Base-by-base conservation (phyloP, 1,284 basidiomycete genomes). In the Mycena sp. region DNA sequence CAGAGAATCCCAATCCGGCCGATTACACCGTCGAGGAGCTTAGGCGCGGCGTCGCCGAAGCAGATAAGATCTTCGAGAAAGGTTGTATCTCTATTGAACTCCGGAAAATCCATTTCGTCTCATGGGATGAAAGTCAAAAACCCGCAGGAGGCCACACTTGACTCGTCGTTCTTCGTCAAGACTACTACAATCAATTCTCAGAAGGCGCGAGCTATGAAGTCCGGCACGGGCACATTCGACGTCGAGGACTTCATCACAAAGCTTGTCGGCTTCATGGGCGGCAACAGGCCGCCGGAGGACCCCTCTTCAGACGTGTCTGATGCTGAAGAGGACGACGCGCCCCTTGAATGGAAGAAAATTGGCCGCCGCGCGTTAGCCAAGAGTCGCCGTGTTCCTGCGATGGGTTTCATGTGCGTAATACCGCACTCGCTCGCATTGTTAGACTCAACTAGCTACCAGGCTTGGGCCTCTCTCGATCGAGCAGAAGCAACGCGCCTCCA, bases 131-230 rank as follows among this genome's bases (percentile, higher is more conserved):
- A n/a, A 94, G 92, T 94, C 53, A 89, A 87, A 72, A 88, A 86
- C 7, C 88, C 92, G 0, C 87, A 88, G 55, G 92, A 94, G 71
- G 93, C 93, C 4, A 90, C 88, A 1, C 82, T 94, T 6, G 92
- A 94, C 74, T 92, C 92, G 0, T 80, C 82, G n/a, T 81, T 93
- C 44, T 84, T 94, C 14, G 74, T 91, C 1, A 85, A 84, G 71
- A 86, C 89, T 17, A 89, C 92, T 6, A 86, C 83, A 59, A 83
- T 89, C 69, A 83, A 87, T 60, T 88, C 90, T 2, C 85, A 88
- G 68, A 92, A 94, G 73, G 93, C 93, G 11, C 89, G 92, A 37
- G 87, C 88, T 17, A 88, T 95, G 85, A 93, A 92, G 74, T 87
- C 92, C 2, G 92, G 92, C 60, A 85, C 86, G 0, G 89, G 91